Evolutionary conservation across 164 flowering plant species (phyloP).

Genomic region (Aristolochia contorta): DNA sequence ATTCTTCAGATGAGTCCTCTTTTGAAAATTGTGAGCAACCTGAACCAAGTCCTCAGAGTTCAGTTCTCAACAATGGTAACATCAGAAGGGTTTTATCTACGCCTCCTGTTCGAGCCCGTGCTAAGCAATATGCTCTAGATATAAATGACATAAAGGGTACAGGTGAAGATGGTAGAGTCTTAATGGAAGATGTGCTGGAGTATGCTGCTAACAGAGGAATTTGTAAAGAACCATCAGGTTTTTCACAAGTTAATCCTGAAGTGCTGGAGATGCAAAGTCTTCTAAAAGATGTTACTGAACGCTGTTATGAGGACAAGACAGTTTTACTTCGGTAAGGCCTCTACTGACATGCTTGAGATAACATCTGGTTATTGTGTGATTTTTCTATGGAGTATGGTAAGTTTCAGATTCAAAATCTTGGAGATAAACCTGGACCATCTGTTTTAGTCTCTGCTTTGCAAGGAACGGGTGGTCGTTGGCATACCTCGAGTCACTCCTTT

Average conservation of each 20-base stretch:
- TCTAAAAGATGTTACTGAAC: conserved; percentile 18
- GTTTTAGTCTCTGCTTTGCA: too few species aligned
- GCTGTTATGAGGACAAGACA: conserved; percentile 38
- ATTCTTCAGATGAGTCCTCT: conserved; percentile 9
- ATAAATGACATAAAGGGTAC: conserved; percentile 65
- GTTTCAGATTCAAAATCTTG: too few species aligned
- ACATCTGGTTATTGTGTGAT: too few species aligned
- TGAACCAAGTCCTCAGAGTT: conserved; percentile 14
- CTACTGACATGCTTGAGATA: background rate
- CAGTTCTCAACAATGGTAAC: conserved; percentile 8
- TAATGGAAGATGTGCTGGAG: conserved; percentile 66
- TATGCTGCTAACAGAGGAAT: conserved; percentile 42
- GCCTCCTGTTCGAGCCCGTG: conserved; percentile 73
- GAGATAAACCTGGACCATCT: too few species aligned
- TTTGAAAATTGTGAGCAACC: conserved; percentile 14
- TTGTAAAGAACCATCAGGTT: conserved; percentile 18
- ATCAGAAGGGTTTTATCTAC: conserved; percentile 49
- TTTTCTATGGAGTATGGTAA: too few species aligned
- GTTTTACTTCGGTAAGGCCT: conserved; percentile 56
- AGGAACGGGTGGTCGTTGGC: too few species aligned
- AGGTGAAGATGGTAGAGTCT: conserved; percentile 78
- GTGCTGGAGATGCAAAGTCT: conserved; percentile 14
- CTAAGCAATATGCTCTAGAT: conserved; percentile 59
- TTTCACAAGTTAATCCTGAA: conserved; percentile 14
- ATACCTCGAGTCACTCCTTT: too few species aligned